Conservation (phyloP, 2,329 filamentous ascomycete genomes). For the Aspergillus niger region DNA sequence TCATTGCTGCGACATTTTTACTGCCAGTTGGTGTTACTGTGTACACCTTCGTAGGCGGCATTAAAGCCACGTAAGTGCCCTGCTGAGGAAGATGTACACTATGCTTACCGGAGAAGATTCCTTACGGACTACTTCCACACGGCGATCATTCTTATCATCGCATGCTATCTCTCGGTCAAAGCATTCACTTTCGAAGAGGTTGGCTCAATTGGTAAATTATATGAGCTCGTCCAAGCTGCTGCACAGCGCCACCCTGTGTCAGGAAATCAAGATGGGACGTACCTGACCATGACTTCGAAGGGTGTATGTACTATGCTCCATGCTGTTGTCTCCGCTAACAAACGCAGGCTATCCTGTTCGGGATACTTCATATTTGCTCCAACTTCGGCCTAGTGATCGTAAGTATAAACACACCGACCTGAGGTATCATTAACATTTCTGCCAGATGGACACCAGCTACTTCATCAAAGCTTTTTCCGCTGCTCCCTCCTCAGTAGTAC, state of each 20-base stretch:
- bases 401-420: slow-evolving; percentile 14
- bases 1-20: slow-evolving; percentile 54
- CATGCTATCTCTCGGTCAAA: slow-evolving; percentile 53
- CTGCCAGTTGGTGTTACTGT: slow-evolving; percentile 43
- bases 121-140: slow-evolving; percentile 59
- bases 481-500: slow-evolving; percentile 51
- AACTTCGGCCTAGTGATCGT: slow-evolving; percentile 58
- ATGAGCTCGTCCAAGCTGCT: slow-evolving; percentile 52
- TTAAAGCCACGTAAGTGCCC: slow-evolving; percentile 40
- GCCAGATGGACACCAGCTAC: slow-evolving; percentile 55
- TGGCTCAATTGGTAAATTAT: slow-evolving; percentile 52
- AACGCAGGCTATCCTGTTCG: slow-evolving; percentile 56
- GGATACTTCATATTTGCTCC: slow-evolving; percentile 51
- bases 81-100: neutral
- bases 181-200: slow-evolving; percentile 51
- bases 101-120: slow-evolving; percentile 29
- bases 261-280: slow-evolving; percentile 57
- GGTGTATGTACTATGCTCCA: too few species aligned
- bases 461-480: slow-evolving; percentile 57
- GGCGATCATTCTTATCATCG: slow-evolving; percentile 56
- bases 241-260: slow-evolving; percentile 49
- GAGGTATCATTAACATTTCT: neutral
- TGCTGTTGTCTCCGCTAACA: too few species aligned
- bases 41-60: slow-evolving; percentile 45
- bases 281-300: slow-evolving; percentile 59